A percentile compares a stretch with the other conserved stretches of the same genome.
phyloP scores from a whole-genome alignment of 345 rosid genomes.

The Rhizophora apiculata region DNA sequence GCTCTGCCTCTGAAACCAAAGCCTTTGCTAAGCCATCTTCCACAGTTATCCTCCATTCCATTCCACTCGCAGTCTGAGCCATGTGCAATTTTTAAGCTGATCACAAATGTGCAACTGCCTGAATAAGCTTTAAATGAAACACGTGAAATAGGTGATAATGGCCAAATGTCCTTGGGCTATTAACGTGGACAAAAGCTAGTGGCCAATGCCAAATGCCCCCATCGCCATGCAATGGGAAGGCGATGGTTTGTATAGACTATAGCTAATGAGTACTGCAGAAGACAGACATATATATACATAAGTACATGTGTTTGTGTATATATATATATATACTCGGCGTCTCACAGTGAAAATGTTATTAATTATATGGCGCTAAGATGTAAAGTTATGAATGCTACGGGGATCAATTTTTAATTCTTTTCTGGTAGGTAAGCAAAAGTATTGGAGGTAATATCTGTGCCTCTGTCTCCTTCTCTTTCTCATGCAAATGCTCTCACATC shows the following conservation, averaged over 20 bases:
- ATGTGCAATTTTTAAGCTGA: neutral
- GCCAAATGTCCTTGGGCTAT: no score
- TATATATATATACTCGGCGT: neutral
- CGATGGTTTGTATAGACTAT: neutral
- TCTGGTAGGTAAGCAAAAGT: conserved; percentile 24
- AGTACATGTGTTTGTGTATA: no score
- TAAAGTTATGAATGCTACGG: neutral
- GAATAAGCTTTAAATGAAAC: neutral
- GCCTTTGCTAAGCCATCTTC: conserved; percentile 37
- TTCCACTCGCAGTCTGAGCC: conserved; percentile 22
- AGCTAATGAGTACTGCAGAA: neutral
- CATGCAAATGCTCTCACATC: neutral
- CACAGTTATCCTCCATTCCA: conserved; percentile 49
- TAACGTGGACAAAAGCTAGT: neutral
- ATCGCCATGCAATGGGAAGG: conserved; percentile 17
- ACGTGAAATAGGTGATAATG: neutral
- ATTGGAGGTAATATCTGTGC: conserved; percentile 1
- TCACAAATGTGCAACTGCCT: neutral
- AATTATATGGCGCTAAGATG: neutral
- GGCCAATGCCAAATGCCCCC: neutral
- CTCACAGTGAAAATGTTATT: neutral
- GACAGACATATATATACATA: neutral
- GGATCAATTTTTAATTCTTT: conserved; percentile 9
- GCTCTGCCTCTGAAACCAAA: conserved; percentile 31
- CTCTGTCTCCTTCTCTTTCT: neutral